A percentile compares a stretch with the other conserved stretches of the same genome.
Evolutionary conservation across 257 asterid genomes (phyloP).

Genomic region (Cruciata laevipes): DNA sequence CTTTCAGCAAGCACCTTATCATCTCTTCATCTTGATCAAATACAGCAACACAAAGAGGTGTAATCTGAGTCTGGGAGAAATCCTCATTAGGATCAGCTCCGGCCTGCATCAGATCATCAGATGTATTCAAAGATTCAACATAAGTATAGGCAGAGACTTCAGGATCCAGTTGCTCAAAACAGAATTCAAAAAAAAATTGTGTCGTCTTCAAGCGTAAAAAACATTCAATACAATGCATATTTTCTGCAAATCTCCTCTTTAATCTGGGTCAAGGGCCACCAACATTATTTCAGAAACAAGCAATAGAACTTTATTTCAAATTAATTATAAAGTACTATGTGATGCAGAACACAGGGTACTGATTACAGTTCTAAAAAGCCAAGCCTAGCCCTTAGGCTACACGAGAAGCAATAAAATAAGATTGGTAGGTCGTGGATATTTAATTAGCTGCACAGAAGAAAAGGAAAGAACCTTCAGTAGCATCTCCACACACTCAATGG

Average conservation of each 20-base stretch:
- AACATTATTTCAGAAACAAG: not conserved
- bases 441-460: not conserved
- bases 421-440: not conserved
- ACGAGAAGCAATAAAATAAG: too few species aligned
- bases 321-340: too few species aligned
- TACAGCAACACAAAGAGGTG: slow-evolving; percentile 11
- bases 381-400: too few species aligned
- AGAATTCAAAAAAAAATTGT: not conserved
- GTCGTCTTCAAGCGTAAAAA: too few species aligned
- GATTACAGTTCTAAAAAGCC: too few species aligned
- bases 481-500: too few species aligned
- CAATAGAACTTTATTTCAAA: too few species aligned
- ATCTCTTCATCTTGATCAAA: not conserved
- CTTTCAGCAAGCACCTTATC: slow-evolving; percentile 1
- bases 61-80: not conserved
- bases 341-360: too few species aligned
- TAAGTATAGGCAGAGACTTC: too few species aligned
- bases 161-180: too few species aligned
- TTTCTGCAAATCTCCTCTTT: not conserved
- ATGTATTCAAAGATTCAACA: not conserved
- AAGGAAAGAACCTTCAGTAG: too few species aligned
- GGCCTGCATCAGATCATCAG: slow-evolving; percentile 7
- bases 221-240: too few species aligned
- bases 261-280: not conserved
- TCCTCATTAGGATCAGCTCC: slow-evolving; percentile 13